A percentile compares a stretch with the other conserved stretches of the same genome.
phyloP scores from a whole-genome alignment of 495 filamentous ascomycete species.

The Lasiosphaeria hispida region DNA sequence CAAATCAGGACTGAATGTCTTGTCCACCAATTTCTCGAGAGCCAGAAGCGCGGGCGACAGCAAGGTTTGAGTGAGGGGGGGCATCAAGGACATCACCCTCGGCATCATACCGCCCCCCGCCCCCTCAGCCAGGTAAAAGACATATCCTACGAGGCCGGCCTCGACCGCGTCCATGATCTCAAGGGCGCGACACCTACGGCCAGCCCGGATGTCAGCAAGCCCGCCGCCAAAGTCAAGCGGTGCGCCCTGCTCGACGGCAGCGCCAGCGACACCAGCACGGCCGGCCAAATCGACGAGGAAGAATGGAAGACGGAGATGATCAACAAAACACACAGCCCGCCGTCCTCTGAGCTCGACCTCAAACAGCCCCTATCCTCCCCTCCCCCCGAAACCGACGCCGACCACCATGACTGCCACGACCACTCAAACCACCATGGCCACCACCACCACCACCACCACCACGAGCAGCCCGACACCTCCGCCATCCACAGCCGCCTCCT shows the following conservation, averaged over 20 bases:
- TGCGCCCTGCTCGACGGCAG: constrained; percentile 9
- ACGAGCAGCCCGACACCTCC: not conserved
- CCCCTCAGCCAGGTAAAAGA: constrained; percentile 21
- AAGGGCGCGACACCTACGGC: constrained; percentile 25
- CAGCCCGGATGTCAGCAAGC: not conserved
- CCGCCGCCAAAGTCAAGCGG: not conserved
- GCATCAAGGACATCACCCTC: not conserved
- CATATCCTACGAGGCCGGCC: constrained; percentile 26
- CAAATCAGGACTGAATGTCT: constrained; percentile 66
- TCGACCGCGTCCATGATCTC: constrained; percentile 32
- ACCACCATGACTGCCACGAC: not conserved
- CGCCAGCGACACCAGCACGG: constrained; percentile 4
- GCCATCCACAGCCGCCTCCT: constrained; percentile 55
- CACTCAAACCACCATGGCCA: not conserved
- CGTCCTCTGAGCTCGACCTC: constrained; percentile 27
- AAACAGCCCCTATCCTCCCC: not conserved
- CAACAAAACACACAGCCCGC: constrained; percentile 3
- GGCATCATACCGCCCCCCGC: constrained; percentile 14
- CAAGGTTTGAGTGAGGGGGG: constrained; percentile 6
- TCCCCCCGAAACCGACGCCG: not conserved
- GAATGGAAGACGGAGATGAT: constrained; percentile 41
- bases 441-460: not conserved
- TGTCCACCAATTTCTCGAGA: constrained; percentile 76
- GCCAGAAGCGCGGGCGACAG: constrained; percentile 33
- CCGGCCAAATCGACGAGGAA: constrained; percentile 45